Evolutionary conservation across 805 yeast genomes (phyloP).

Genomic region (Crinitomyces ghanaensis): DNA sequence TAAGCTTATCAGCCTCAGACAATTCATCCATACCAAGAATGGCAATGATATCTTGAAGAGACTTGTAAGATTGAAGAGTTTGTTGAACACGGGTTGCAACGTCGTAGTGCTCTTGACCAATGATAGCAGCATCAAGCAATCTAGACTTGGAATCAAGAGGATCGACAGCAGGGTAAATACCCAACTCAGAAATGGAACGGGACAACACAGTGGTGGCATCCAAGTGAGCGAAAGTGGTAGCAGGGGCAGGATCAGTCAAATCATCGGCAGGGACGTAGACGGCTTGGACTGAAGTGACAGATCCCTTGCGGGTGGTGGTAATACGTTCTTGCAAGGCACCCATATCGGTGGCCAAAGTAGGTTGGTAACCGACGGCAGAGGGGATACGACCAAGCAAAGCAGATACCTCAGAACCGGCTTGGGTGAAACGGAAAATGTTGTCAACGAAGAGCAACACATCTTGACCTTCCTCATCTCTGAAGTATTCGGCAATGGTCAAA

Average conservation of each 20-base stretch:
- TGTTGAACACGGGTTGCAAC: conserved; percentile 93
- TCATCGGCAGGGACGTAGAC: conserved; percentile 99
- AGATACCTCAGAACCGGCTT: conserved; percentile 99
- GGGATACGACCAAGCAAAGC: conserved; percentile 99
- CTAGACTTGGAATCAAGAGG: conserved; percentile 99
- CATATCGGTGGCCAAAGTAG: conserved; percentile 99
- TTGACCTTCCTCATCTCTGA: conserved; percentile 99
- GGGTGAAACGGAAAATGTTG: conserved; percentile 99
- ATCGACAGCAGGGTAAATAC: conserved; percentile 99
- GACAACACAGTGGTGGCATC: conserved; percentile 99
- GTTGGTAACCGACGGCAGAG: conserved; percentile 99
- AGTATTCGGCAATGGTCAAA: conserved; percentile 98
- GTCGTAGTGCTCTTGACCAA: conserved; percentile 97
- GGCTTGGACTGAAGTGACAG: conserved; percentile 99
- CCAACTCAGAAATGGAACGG: conserved; percentile 98
- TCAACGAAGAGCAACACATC: conserved; percentile 98
- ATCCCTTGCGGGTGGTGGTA: conserved; percentile 99
- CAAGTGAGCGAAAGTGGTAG: conserved; percentile 99
- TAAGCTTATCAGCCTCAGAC: conserved; percentile 95
- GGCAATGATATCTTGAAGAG: conserved; percentile 99
- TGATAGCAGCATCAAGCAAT: conserved; percentile 92
- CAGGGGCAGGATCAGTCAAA: conserved; percentile 99
- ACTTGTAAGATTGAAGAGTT: conserved; percentile 98
- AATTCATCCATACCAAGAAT: conserved; percentile 99
- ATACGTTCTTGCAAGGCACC: conserved; percentile 99